Conservation (phyloP, 257 asterid genomes). For the Solanum ahanhuiri region DNA sequence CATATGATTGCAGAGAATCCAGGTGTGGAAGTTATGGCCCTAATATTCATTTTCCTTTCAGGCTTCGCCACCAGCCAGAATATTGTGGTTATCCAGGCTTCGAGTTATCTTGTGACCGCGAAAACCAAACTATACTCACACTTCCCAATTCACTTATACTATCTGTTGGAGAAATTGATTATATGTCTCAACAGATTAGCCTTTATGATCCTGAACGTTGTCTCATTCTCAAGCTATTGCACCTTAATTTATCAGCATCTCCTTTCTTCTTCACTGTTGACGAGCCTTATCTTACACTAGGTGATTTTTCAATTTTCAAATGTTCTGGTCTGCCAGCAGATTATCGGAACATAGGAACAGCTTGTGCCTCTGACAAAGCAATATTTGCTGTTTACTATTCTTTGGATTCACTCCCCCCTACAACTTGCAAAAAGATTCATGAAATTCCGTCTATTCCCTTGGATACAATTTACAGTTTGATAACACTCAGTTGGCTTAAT, state of each 20-base stretch:
- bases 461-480: fast-evolving
- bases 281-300: neutral
- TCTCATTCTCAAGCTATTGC: neutral
- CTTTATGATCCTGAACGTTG: neutral
- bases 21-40: neutral
- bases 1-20: neutral
- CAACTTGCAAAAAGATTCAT: neutral
- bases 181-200: neutral
- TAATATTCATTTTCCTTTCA: slow-evolving; percentile 3
- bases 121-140: neutral
- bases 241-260: neutral
- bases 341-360: neutral
- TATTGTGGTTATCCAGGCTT: slow-evolving; percentile 7
- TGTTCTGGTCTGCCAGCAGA: neutral
- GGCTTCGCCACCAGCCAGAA: neutral
- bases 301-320: neutral
- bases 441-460: neutral
- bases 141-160: neutral
- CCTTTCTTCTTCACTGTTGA: neutral
- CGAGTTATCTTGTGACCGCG: neutral
- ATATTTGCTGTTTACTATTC: neutral
- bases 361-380: neutral
- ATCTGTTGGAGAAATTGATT: neutral
- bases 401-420: neutral
- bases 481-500: neutral